Evolutionary conservation across 2,329 filamentous ascomycete species (phyloP), one percentile per base, ranked within the genome.

Genomic region (Stromatinia cepivora): DNA sequence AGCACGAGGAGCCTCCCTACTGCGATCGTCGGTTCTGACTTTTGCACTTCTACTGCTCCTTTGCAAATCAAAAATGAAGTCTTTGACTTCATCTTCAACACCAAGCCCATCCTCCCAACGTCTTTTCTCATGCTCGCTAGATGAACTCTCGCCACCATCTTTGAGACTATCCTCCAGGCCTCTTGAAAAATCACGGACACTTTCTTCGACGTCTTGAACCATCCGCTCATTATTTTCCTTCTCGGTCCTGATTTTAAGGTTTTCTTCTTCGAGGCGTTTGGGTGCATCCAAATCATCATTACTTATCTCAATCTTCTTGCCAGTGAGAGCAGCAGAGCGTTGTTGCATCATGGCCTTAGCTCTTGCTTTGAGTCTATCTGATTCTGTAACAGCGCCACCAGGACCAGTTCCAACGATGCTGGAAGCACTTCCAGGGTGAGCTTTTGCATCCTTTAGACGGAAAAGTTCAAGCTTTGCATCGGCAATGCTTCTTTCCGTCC

Each of bases 301-400:
- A 58, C 82, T 83, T 2, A 83, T 80, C 50, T 92, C 88, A 59
- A 89, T 84, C 78, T 94, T 93, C 80, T 90, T 93, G 69, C 95
- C 95, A 31, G 93, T 93, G 72, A 99, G 82, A 25, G 95, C 94
- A 69, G 95, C 95, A 74, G 95, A 94, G 70, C 95, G 91, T 77
- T 97, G 94, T 81, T 98, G 94, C 95, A 99, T 99, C 89, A 97
- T 97, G 52, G 94, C 94, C 81, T 94, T 97, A 45, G 95, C 94
- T 74, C 94, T 89, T 48, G 95, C 95, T 83, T 97, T 98, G 74
- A 98, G 87, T 67, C 94, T 89, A 81, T 99, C 95, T 4, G 93
- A 91, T 80, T 99, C 95, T 0, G 95, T 99, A 54, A 99, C 88
- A 57, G 88, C 82, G 66, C 95, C 95, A 56, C 94, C 94, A 70